Evolutionary conservation across 2,329 filamentous ascomycete genomes (phyloP).

Genomic region (Ustulina deusta): DNA sequence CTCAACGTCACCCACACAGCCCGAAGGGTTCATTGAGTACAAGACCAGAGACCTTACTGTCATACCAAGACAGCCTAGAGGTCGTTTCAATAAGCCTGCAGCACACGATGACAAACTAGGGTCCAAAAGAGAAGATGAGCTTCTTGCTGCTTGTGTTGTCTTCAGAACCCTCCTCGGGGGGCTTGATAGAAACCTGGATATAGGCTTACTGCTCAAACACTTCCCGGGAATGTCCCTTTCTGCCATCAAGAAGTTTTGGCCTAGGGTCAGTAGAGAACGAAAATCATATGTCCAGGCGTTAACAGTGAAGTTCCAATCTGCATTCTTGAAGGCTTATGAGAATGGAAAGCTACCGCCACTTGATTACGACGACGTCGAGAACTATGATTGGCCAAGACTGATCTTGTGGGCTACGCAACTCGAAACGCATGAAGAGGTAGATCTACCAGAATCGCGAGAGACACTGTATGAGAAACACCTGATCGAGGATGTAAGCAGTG

Average conservation of each 20-base stretch:
- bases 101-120: conserved; percentile 51
- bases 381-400: conserved; percentile 76
- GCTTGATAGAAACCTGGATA: conserved; percentile 69
- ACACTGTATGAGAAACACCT: conserved; percentile 59
- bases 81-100: conserved; percentile 51
- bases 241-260: conserved; percentile 68
- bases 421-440: conserved; percentile 58
- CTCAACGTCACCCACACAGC: not conserved
- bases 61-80: conserved; percentile 48
- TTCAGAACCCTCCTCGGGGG: conserved; percentile 71
- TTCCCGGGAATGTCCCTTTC: conserved; percentile 67
- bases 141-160: conserved; percentile 69
- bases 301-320: conserved; percentile 72
- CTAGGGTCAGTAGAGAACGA: conserved; percentile 62
- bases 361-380: conserved; percentile 70
- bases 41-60: conserved; percentile 48
- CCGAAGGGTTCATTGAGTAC: conserved; percentile 45
- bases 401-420: conserved; percentile 75
- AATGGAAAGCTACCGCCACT: conserved; percentile 69
- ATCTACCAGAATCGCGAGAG: conserved; percentile 61
- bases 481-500: conserved; percentile 55
- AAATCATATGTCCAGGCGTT: conserved; percentile 66
- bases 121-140: conserved; percentile 58
- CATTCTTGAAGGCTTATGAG: conserved; percentile 75
- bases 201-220: conserved; percentile 67